phyloP scores from a whole-genome alignment of 805 yeast species.

The Sungouiella thailandica region DNA sequence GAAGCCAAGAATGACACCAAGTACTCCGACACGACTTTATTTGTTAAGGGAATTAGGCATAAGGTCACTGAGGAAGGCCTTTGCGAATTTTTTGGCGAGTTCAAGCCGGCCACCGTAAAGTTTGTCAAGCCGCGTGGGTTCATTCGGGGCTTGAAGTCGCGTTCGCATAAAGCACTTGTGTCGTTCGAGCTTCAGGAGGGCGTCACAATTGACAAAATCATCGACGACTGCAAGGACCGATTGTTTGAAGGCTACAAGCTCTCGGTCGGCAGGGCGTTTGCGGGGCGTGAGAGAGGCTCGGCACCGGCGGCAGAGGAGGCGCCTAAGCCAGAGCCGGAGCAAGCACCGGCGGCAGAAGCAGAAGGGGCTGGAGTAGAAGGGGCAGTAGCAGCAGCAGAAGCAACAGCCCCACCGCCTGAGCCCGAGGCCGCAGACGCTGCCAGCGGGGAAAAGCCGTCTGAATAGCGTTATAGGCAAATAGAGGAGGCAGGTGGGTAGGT shows the following conservation, averaged over 20 bases:
- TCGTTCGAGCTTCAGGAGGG: conserved; percentile 25
- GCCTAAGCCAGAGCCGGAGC: no score
- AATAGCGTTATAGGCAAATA: no score
- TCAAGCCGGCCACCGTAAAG: conserved; percentile 43
- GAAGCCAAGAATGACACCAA: conserved; percentile 3
- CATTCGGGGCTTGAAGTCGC: conserved; percentile 26
- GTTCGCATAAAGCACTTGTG: conserved; percentile 47
- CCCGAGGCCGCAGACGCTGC: no score
- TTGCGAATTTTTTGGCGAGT: conserved; percentile 37
- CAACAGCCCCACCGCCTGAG: no score
- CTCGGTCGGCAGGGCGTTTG: conserved; percentile 7
- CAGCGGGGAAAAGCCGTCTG: no score
- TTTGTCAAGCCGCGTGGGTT: conserved; percentile 37
- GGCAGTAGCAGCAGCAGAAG: background rate
- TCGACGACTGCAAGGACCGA: conserved; percentile 33
- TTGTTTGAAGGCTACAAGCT: conserved; percentile 4
- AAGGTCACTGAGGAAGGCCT: conserved; percentile 41
- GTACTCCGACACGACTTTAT: conserved; percentile 42
- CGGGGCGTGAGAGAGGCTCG: conserved; percentile 1
- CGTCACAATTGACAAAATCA: conserved; percentile 37
- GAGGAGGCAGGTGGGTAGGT: no score
- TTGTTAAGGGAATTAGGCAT: conserved; percentile 36
- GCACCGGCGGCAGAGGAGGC: no score
- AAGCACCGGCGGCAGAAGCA: background rate
- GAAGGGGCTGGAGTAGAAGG: background rate